phyloP scores from a whole-genome alignment of 2,329 filamentous ascomycete species.

The Camillea tinctor region DNA sequence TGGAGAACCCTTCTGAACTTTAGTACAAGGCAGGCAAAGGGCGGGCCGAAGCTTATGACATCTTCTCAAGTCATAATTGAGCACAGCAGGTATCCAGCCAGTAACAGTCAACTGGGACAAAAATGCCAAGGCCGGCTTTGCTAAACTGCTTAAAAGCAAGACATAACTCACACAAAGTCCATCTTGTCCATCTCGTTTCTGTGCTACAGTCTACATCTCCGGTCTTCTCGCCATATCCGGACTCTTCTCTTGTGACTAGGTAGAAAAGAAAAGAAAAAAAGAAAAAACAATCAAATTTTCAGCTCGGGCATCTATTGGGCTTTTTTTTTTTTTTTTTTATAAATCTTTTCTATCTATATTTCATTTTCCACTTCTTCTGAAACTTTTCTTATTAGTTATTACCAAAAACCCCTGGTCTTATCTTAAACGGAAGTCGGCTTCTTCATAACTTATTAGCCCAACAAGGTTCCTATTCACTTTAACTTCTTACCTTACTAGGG shows the following conservation, averaged over 20 bases:
- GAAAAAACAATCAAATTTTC: not conserved
- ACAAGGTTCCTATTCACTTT: not conserved
- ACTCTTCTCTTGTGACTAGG: not conserved
- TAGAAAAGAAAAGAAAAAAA: too few species aligned
- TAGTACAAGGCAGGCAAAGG: not conserved
- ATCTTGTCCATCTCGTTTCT: not conserved
- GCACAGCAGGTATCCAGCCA: not conserved
- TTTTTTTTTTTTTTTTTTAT: not conserved
- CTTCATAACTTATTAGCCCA: not conserved
- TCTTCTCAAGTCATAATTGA: slow-evolving; percentile 9
- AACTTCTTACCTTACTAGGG: too few species aligned
- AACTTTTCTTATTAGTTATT: not conserved
- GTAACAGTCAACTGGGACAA: not conserved
- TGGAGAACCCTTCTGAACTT: too few species aligned
- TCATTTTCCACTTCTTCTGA: too few species aligned
- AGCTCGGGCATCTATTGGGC: not conserved
- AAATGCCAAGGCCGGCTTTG: not conserved
- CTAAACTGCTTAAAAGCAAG: not conserved
- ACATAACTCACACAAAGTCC: not conserved
- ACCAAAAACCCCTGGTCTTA: not conserved
- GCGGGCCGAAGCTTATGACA: slow-evolving; percentile 24
- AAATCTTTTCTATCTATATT: too few species aligned
- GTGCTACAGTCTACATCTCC: too few species aligned
- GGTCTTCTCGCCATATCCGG: not conserved
- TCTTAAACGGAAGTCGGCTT: not conserved